Evolutionary conservation across 2,329 filamentous ascomycete species (phyloP).

Genomic region (Endothia cerciana): DNA sequence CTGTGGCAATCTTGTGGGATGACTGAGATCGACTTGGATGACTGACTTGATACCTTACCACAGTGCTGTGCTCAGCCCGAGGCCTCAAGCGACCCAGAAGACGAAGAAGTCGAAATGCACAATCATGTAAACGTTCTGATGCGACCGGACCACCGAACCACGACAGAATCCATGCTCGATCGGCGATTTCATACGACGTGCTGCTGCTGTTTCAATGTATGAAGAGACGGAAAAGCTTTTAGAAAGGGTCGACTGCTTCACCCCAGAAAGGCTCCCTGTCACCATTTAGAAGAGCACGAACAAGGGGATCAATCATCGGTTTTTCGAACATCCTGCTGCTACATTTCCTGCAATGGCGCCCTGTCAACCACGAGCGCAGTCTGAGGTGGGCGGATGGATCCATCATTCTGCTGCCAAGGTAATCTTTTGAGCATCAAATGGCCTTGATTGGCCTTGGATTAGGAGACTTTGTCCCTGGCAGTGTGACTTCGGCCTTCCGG

Average conservation of each 20-base stretch:
- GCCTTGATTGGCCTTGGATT: not conserved
- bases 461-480: slow-evolving; percentile 27
- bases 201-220: slow-evolving; percentile 20
- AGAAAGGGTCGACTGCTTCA: slow-evolving; percentile 17
- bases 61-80: slow-evolving; percentile 74
- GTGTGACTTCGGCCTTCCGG: slow-evolving; percentile 23
- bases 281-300: slow-evolving; percentile 6
- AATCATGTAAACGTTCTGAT: slow-evolving; percentile 59
- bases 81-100: slow-evolving; percentile 58
- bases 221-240: slow-evolving; percentile 15
- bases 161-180: slow-evolving; percentile 13
- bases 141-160: slow-evolving; percentile 21
- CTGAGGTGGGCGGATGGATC: not conserved
- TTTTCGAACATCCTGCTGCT: slow-evolving; percentile 2
- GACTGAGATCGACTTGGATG: slow-evolving; percentile 17
- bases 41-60: slow-evolving; percentile 28
- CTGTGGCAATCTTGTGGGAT: slow-evolving; percentile 34
- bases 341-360: not conserved
- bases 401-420: not conserved
- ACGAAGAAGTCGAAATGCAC: slow-evolving; percentile 72
- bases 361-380: not conserved
- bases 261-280: slow-evolving; percentile 8
- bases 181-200: slow-evolving; percentile 20
- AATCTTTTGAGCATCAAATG: not conserved
- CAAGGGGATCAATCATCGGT: not conserved